Evolutionary conservation across 805 yeast species (phyloP).

Genomic region (Ogataea paraovalis): DNA sequence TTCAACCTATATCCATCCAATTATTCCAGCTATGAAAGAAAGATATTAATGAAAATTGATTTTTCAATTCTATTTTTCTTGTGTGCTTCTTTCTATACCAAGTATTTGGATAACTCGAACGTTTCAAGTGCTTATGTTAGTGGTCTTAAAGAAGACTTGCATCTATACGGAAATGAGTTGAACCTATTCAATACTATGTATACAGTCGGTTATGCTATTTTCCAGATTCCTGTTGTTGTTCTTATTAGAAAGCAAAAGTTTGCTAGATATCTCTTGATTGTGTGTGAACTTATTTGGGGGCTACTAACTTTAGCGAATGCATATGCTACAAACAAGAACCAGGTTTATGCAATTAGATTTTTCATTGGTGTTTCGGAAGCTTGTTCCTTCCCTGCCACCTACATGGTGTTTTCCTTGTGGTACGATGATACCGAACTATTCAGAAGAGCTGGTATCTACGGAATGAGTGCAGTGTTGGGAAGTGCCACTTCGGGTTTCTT

Average conservation of each 20-base stretch:
- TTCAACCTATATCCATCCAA: conserved; percentile 17
- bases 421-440: conserved; percentile 15
- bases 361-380: conserved; percentile 61
- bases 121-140: conserved; percentile 59
- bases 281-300: conserved; percentile 47
- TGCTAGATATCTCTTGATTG: conserved; percentile 45
- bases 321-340: conserved; percentile 37
- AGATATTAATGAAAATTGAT: conserved; percentile 4
- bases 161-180: conserved; percentile 20
- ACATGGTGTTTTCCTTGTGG: conserved; percentile 32
- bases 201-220: conserved; percentile 51
- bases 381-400: conserved; percentile 59
- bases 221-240: conserved; percentile 59
- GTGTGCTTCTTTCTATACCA: conserved; percentile 43
- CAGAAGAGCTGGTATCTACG: conserved; percentile 17
- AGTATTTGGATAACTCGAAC: conserved; percentile 57
- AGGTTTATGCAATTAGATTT: conserved; percentile 54
- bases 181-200: conserved; percentile 25
- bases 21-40: conserved; percentile 9
- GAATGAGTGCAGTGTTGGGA: conserved; percentile 35
- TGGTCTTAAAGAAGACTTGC: conserved; percentile 54
- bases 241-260: conserved; percentile 42
- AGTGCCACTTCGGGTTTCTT: conserved; percentile 52
- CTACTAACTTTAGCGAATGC: conserved; percentile 36
- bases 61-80: conserved; percentile 11